Percentiles rank a stretch among this genome's conserved stretches.
These are phyloP conservation scores for Yamagishiella unicocca DNA, from an alignment of 139 green algal species.

Conservation along the genomic window DNA sequence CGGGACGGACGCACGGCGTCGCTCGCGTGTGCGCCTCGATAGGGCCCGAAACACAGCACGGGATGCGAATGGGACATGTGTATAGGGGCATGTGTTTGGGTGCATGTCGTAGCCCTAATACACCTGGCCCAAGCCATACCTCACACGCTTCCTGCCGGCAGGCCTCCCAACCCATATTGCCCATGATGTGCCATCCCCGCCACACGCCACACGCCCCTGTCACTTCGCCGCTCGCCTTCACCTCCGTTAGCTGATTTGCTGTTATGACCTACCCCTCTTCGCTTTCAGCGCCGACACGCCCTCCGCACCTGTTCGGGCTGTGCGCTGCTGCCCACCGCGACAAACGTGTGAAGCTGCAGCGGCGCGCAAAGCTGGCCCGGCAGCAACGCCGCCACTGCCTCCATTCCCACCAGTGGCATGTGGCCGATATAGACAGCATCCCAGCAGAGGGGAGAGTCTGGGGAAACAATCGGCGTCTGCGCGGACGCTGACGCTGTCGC, in stretches of 20 bases:
- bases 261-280: background rate
- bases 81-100: no score
- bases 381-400: background rate
- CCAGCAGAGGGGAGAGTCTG: background rate
- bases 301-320: background rate
- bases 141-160: background rate
- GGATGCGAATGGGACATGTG: no score
- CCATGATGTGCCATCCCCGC: background rate
- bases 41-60: no score
- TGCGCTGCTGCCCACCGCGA: conserved; percentile 10
- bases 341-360: conserved; percentile 13
- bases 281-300: background rate
- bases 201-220: background rate
- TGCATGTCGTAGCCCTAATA: no score
- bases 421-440: background rate
- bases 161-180: background rate
- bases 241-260: background rate
- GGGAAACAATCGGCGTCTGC: no score
- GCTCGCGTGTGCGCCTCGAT: no score
- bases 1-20: no score
- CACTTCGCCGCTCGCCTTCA: background rate
- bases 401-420: conserved; percentile 28
- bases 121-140: background rate
- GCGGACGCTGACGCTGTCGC: background rate
- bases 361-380: background rate